Conservation (phyloP, 192 early-diverging fungal species). For the Nowakowskiella sp. region DNA sequence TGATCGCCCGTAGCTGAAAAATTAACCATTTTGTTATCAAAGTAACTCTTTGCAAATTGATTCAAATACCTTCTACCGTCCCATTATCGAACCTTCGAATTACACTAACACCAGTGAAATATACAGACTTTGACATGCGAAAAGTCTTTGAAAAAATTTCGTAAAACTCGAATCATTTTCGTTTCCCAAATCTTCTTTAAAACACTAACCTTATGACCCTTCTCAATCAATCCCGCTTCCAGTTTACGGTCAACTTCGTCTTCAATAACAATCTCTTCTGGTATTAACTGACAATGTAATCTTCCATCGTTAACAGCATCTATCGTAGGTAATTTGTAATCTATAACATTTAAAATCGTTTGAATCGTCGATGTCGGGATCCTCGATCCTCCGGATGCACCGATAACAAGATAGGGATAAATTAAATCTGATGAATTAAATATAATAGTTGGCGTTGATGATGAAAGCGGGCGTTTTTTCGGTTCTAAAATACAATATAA, state of each 20-base stretch:
- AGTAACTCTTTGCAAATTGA: not conserved
- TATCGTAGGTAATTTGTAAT: constrained; percentile 57
- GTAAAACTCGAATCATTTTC: constrained; percentile 1
- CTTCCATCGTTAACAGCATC: constrained; percentile 66
- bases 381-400: constrained; percentile 72
- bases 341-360: constrained; percentile 65
- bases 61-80: constrained; percentile 23
- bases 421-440: constrained; percentile 56
- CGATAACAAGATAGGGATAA: no score
- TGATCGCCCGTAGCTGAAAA: constrained; percentile 29
- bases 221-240: not conserved
- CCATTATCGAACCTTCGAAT: constrained; percentile 21
- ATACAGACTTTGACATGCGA: constrained; percentile 12
- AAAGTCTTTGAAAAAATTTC: constrained; percentile 3
- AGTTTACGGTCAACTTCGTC: not conserved
- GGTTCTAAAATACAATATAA: constrained; percentile 41
- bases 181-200: not conserved
- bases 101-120: constrained; percentile 25
- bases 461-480: constrained; percentile 75
- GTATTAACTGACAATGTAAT: constrained; percentile 87
- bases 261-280: constrained; percentile 37
- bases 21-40: not conserved
- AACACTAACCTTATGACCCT: constrained; percentile 6
- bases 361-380: constrained; percentile 74
- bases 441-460: constrained; percentile 51